These are phyloP conservation scores for Auricularia heimuer DNA, from an alignment of 768 basidiomycete species.

Conservation along the genomic window DNA sequence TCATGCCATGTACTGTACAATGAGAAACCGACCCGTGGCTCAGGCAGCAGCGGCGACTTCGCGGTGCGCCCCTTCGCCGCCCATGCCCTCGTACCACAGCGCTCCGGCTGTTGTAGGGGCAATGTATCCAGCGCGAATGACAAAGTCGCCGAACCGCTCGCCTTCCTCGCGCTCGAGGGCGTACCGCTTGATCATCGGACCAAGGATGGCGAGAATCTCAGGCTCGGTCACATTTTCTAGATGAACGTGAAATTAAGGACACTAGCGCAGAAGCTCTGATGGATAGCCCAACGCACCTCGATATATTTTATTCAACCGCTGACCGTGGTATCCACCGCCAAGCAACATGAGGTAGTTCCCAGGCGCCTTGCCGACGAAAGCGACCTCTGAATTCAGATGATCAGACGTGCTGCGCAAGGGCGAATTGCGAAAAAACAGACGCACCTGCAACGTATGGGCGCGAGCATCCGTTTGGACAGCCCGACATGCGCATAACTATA, in stretches of 20 bases:
- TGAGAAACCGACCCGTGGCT: background rate
- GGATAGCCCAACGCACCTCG: constrained; percentile 37
- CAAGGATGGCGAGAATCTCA: constrained; percentile 81
- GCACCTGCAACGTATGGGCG: constrained; percentile 83
- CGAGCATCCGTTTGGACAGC: constrained; percentile 90
- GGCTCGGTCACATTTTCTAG: constrained; percentile 80
- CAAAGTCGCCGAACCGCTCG: constrained; percentile 93
- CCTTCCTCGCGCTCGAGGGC: constrained; percentile 78
- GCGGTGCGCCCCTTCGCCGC: constrained; percentile 57
- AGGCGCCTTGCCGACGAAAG: constrained; percentile 93
- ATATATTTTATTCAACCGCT: constrained; percentile 94
- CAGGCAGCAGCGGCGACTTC: background rate
- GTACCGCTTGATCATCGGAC: constrained; percentile 91
- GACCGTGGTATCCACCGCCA: constrained; percentile 90
- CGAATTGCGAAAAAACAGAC: constrained; percentile 14
- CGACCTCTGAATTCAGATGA: constrained; percentile 54
- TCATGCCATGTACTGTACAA: too few relatives aligned
- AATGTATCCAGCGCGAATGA: constrained; percentile 86
- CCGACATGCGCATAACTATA: constrained; percentile 98
- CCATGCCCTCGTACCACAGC: constrained; percentile 78
- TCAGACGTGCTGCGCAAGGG: constrained; percentile 2
- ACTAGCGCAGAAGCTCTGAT: too few relatives aligned
- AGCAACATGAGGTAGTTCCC: constrained; percentile 91
- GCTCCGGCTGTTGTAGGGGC: constrained; percentile 74
- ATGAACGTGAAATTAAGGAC: background rate